Evolutionary conservation across 2,329 filamentous ascomycete genomes (phyloP), one percentile per base, ranked within the genome.

Genomic region (Trichoderma aggressivum): DNA sequence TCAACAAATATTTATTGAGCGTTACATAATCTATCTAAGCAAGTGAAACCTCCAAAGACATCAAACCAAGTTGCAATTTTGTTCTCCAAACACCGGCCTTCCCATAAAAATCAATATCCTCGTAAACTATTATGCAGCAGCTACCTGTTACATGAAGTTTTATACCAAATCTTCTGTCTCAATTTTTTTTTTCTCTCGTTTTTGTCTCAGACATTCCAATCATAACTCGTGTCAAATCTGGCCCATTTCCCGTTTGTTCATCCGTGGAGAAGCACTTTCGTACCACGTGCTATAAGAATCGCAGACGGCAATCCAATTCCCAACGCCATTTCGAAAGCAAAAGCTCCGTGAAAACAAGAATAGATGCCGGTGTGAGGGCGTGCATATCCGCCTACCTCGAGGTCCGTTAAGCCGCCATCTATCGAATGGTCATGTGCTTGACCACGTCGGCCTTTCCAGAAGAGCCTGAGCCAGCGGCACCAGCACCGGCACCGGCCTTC

Each of bases 351-450:
- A 32, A 26, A 47, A 53, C 36, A 76, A 85, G 77, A 78, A 75
- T n/a, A 81, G 76, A 80, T 81, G 80, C 80, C 79, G 83, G 79
- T 83, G 79, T 79, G 81, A 79, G 43, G 26, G 78, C 78, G 79
- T 75, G 70, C 73, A 84, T 86, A 85, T 83, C 80, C 55, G 24
- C 24, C 21, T 86, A 86, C 83, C 82, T 79, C 82, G 79, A 75
- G 77, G 21, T 73, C 74, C 28, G 16, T 32, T 64, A 43, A 77
- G 39, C 66, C 75, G 72, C 73, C 67, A 72, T 77, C 87, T 89
- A 96, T 80, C 93, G 91, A 80, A 95, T 95, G 59, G 94, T 98
- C 92, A 97, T 97, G 82, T 95, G 93, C 90, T 97, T 98, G 80
- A 90, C 90, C 87, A 95, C 92, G 78, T 93, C 90, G 70, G 92